These are phyloP conservation scores for Rhinocladiella similis DNA, from an alignment of 2,329 filamentous ascomycete species.

Conservation along the genomic window DNA sequence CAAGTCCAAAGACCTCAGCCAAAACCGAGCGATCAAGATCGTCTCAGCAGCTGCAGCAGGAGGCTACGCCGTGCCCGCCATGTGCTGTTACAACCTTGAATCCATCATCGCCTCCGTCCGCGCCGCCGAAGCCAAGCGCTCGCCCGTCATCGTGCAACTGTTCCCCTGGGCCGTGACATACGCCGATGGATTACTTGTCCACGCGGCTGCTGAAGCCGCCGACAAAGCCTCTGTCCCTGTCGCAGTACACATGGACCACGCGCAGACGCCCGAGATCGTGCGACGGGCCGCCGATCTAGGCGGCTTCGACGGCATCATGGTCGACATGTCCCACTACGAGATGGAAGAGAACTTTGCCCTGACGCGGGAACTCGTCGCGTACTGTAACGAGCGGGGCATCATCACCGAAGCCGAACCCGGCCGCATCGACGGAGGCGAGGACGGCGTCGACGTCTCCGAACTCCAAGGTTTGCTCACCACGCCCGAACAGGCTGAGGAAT, in stretches of 20 bases:
- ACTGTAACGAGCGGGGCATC: conserved; percentile 66
- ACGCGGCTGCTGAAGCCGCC: conserved; percentile 58
- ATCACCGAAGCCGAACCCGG: conserved; percentile 71
- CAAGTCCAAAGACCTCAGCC: conserved; percentile 5
- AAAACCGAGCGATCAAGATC: conserved; percentile 22
- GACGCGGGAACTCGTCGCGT: conserved; percentile 62
- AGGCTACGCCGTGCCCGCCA: conserved; percentile 22
- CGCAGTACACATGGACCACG: conserved; percentile 67
- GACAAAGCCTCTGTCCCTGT: conserved; percentile 60
- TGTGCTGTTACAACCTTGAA: conserved; percentile 63
- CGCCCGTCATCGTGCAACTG: conserved; percentile 69
- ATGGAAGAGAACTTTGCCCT: conserved; percentile 66
- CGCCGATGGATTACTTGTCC: conserved; percentile 52
- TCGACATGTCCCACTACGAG: conserved; percentile 73
- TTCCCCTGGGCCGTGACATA: conserved; percentile 74
- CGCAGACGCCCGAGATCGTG: conserved; percentile 58
- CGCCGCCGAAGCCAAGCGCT: conserved; percentile 66
- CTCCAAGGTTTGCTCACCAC: conserved; percentile 62
- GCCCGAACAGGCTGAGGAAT: conserved; percentile 67
- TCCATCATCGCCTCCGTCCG: conserved; percentile 67
- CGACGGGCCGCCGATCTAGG: conserved; percentile 59
- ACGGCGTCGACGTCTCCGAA: conserved; percentile 67
- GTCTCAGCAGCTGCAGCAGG: conserved; percentile 31
- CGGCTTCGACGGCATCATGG: conserved; percentile 73
- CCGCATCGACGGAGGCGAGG: conserved; percentile 71